A percentile compares a stretch with the other conserved stretches of the same genome.
These are phyloP conservation scores for Rhodotorula graminis DNA, from an alignment of 768 basidiomycete species.

Conservation along the genomic window DNA sequence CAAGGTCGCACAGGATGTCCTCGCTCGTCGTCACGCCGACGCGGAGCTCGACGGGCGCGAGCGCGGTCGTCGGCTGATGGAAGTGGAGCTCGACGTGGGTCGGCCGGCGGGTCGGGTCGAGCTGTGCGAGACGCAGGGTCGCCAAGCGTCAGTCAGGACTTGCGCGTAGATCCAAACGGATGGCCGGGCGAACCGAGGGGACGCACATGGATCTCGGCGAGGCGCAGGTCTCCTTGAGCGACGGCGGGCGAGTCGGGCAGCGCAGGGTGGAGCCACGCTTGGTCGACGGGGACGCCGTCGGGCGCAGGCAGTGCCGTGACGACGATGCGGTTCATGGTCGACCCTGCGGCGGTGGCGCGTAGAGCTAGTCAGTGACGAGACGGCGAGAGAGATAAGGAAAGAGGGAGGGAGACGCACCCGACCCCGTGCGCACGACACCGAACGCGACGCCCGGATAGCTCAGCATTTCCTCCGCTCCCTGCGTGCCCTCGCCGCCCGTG, in stretches of 20 bases:
- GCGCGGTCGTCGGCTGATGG: not conserved
- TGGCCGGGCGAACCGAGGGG: not conserved
- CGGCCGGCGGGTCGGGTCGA: not conserved
- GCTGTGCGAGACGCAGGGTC: no score
- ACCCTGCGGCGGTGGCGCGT: not conserved
- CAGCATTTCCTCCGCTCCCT: conserved; percentile 34
- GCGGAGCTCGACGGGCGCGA: conserved; percentile 38
- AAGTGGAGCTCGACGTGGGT: not conserved
- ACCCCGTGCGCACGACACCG: not conserved
- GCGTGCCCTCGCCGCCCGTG: not conserved
- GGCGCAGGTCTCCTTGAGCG: conserved; percentile 34
- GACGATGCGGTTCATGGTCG: conserved; percentile 15
- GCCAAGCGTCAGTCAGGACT: not conserved
- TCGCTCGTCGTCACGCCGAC: conserved; percentile 47
- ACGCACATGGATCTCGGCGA: conserved; percentile 35
- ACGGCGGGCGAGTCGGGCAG: conserved; percentile 5
- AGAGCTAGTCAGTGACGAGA: not conserved
- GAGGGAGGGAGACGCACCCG: not conserved
- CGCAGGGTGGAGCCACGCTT: conserved; percentile 14
- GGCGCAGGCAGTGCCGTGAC: conserved; percentile 22
- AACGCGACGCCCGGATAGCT: conserved; percentile 46
- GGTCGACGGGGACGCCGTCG: conserved; percentile 5
- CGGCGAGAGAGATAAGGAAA: not conserved
- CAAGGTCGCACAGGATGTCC: conserved; percentile 47
- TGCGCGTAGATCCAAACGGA: not conserved